phyloP scores from a whole-genome alignment of 495 filamentous ascomycete genomes.

The Delitschia confertaspora region DNA sequence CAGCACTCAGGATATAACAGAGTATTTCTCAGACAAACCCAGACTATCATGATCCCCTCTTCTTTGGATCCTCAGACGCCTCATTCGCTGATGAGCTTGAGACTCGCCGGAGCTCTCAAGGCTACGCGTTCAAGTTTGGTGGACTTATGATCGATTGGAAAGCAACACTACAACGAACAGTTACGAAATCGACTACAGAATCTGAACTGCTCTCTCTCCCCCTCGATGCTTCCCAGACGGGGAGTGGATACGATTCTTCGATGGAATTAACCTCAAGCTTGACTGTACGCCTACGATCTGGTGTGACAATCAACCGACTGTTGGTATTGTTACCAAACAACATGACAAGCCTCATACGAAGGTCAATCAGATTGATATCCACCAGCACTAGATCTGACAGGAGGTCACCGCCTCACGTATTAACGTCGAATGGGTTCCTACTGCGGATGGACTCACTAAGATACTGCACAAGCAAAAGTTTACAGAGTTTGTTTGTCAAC shows the following conservation, averaged over 20 bases:
- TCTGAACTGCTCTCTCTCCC: constrained; percentile 25
- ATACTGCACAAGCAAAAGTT: too few relatives aligned
- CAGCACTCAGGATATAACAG: too few relatives aligned
- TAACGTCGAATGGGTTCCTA: too few relatives aligned
- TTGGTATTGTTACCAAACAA: constrained; percentile 5
- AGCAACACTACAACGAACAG: constrained; percentile 25
- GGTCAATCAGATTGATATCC: constrained; percentile 16
- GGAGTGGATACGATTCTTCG: constrained; percentile 11
- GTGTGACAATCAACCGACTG: constrained; percentile 17
- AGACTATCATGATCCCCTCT: too few relatives aligned
- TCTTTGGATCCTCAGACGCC: constrained; percentile 15
- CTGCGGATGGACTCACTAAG: too few relatives aligned
- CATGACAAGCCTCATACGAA: constrained; percentile 1
- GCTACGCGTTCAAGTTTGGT: constrained; percentile 27
- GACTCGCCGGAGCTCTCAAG: constrained; percentile 14
- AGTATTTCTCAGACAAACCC: too few relatives aligned
- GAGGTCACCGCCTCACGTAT: too few relatives aligned
- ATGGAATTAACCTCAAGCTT: constrained; percentile 1
- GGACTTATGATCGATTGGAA: constrained; percentile 24
- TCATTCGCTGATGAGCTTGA: constrained; percentile 8
- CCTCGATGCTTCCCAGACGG: constrained; percentile 15
- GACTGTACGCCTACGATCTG: neutral
- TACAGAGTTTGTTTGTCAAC: too few relatives aligned
- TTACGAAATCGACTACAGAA: constrained; percentile 31
- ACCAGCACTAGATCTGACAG: constrained; percentile 16